These are phyloP conservation scores for Phytopythium oedochilum DNA, from an alignment of 352 stramenopile genomes.

Conservation along the genomic window DNA sequence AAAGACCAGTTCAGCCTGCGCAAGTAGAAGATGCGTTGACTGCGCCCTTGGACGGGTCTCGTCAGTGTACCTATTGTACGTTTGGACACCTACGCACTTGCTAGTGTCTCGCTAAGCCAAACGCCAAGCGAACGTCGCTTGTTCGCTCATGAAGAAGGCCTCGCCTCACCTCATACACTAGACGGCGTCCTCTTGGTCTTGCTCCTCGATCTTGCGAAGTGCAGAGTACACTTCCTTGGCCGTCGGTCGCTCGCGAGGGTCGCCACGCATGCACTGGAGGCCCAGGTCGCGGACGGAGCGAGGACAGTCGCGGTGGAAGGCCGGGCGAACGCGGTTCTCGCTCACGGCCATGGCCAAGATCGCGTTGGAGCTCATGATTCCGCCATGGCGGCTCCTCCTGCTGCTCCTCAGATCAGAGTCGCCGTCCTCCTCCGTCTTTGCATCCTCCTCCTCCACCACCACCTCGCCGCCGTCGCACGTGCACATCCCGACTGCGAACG, in stretches of 20 bases:
- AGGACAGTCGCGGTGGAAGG: conserved; percentile 34
- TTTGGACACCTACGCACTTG: neutral
- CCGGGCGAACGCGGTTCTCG: conserved; percentile 27
- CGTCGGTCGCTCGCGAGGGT: neutral
- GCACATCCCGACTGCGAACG: conserved; percentile 25
- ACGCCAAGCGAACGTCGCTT: neutral
- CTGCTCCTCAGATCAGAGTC: neutral
- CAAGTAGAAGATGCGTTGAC: conserved; percentile 8
- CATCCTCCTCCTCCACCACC: neutral
- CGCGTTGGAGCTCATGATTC: conserved; percentile 28
- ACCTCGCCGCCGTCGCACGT: conserved; percentile 1
- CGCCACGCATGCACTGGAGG: conserved; percentile 1
- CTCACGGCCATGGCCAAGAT: conserved; percentile 35
- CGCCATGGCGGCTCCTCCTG: neutral
- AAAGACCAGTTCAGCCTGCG: conserved; percentile 44
- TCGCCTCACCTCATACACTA: neutral
- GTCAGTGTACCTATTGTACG: neutral
- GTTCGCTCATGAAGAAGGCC: neutral
- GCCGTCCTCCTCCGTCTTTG: conserved; percentile 5
- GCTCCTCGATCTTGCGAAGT: neutral
- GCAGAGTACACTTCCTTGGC: conserved; percentile 5
- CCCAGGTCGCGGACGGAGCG: conserved; percentile 23
- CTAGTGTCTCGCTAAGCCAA: neutral
- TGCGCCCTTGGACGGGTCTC: neutral
- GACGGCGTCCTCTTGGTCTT: neutral